phyloP scores from a whole-genome alignment of 2,329 filamentous ascomycete genomes.

The Nigrograna mackinnonii region DNA sequence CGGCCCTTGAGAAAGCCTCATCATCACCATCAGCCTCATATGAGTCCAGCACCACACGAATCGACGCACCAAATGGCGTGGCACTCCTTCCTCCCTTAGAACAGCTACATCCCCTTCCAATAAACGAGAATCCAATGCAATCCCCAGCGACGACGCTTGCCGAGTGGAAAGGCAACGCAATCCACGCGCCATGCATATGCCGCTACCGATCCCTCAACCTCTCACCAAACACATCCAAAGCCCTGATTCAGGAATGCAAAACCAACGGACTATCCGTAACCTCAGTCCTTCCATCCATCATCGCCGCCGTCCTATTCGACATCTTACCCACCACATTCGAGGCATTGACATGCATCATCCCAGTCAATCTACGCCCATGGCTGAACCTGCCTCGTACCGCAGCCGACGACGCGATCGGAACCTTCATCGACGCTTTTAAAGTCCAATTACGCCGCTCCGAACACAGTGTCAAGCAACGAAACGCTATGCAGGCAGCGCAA shows the following conservation, averaged over 20 bases:
- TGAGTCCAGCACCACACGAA: slow-evolving; percentile 13
- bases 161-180: slow-evolving; percentile 24
- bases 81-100: slow-evolving; percentile 45
- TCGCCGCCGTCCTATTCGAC: slow-evolving; percentile 40
- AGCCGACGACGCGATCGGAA: slow-evolving; percentile 19
- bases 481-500: neutral
- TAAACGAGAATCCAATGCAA: slow-evolving; percentile 18
- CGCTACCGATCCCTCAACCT: slow-evolving; percentile 32
- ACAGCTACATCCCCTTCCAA: slow-evolving; percentile 37
- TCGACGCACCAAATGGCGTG: neutral
- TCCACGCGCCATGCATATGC: slow-evolving; percentile 21
- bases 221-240: slow-evolving; percentile 23
- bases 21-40: slow-evolving; percentile 9
- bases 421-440: slow-evolving; percentile 15
- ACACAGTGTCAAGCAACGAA: neutral
- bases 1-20: slow-evolving; percentile 26
- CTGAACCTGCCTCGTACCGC: slow-evolving; percentile 34
- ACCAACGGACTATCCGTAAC: slow-evolving; percentile 41
- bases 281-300: slow-evolving; percentile 35
- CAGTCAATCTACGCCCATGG: slow-evolving; percentile 41
- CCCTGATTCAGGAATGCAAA: slow-evolving; percentile 36
- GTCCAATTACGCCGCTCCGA: slow-evolving; percentile 4
- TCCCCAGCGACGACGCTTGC: neutral
- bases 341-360: slow-evolving; percentile 30
- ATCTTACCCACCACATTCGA: slow-evolving; percentile 31